These are phyloP conservation scores for Monosporascus sp. DNA, from an alignment of 2,329 filamentous ascomycete species.

Conservation along the genomic window DNA sequence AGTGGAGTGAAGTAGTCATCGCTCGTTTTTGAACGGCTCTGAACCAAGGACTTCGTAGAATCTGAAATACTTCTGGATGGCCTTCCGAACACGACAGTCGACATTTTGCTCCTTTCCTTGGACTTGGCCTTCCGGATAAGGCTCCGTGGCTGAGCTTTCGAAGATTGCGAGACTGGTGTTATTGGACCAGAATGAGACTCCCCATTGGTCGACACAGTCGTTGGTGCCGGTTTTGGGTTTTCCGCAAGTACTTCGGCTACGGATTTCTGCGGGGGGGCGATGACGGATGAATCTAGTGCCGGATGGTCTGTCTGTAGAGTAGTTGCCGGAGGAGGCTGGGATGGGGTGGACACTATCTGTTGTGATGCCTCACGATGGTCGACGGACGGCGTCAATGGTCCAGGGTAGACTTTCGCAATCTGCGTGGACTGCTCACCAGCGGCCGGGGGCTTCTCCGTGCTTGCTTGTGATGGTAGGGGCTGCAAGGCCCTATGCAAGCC, in stretches of 20 bases:
- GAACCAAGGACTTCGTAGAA: conserved; percentile 32
- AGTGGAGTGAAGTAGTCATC: conserved; percentile 62
- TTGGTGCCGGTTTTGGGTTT: conserved; percentile 6
- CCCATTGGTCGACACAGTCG: conserved; percentile 6
- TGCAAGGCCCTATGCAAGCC: background rate
- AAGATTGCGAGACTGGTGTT: conserved; percentile 24
- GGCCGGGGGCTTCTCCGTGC: background rate
- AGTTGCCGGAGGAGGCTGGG: background rate
- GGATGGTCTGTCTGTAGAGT: conserved; percentile 2
- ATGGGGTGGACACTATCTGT: background rate
- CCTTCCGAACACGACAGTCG: conserved; percentile 74
- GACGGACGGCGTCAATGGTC: conserved; percentile 2
- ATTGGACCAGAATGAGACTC: conserved; percentile 18
- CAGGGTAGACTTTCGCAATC: background rate
- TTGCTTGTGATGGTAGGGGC: background rate
- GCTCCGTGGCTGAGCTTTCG: conserved; percentile 21
- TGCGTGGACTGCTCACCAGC: background rate
- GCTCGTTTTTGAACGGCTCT: conserved; percentile 34
- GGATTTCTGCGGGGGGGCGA: conserved; percentile 24
- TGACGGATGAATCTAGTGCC: conserved; percentile 22
- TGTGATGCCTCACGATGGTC: conserved; percentile 1
- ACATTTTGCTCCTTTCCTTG: conserved; percentile 60
- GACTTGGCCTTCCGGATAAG: conserved; percentile 46
- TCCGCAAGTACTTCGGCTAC: conserved; percentile 26
- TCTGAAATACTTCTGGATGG: conserved; percentile 46